phyloP scores from a whole-genome alignment of 306 rosid genomes.

The Sicyos baderoa region DNA sequence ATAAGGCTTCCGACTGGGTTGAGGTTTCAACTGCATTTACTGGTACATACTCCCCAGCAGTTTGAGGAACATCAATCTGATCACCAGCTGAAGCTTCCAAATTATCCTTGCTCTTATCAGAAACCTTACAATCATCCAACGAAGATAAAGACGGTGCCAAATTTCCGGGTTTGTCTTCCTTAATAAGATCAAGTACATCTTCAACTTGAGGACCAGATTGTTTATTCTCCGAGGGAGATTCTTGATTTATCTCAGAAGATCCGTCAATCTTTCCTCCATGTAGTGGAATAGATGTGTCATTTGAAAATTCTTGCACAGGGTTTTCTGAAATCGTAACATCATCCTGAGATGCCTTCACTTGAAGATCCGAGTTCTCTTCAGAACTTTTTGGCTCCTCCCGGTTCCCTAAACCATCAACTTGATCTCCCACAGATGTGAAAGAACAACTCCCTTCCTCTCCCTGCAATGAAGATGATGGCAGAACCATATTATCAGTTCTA shows the following conservation, averaged over 20 bases:
- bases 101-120: constrained; percentile 8
- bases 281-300: too few relatives aligned
- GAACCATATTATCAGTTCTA: constrained; percentile 6
- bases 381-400: not conserved
- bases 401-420: constrained; percentile 14
- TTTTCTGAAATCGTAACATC: too few relatives aligned
- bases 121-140: constrained; percentile 19
- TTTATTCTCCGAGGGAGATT: not conserved
- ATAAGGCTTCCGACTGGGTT: constrained; percentile 10
- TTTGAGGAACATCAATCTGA: constrained; percentile 21
- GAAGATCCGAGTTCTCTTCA: too few relatives aligned
- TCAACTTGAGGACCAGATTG: not conserved
- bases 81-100: constrained; percentile 21
- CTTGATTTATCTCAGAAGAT: not conserved
- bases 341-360: too few relatives aligned
- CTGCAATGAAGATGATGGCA: constrained; percentile 20
- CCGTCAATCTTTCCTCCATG: too few relatives aligned
- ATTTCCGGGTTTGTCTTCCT: constrained; percentile 19
- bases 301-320: too few relatives aligned
- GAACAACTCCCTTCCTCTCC: constrained; percentile 20
- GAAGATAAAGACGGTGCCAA: not conserved
- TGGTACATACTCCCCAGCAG: constrained; percentile 13
- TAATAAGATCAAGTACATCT: not conserved
- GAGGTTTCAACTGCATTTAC: constrained; percentile 2
- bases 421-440: constrained; percentile 16